Percentiles rank a stretch among this genome's conserved stretches.
Evolutionary conservation across 257 asterid species (phyloP).

Genomic region (Solanum appendiculatum): DNA sequence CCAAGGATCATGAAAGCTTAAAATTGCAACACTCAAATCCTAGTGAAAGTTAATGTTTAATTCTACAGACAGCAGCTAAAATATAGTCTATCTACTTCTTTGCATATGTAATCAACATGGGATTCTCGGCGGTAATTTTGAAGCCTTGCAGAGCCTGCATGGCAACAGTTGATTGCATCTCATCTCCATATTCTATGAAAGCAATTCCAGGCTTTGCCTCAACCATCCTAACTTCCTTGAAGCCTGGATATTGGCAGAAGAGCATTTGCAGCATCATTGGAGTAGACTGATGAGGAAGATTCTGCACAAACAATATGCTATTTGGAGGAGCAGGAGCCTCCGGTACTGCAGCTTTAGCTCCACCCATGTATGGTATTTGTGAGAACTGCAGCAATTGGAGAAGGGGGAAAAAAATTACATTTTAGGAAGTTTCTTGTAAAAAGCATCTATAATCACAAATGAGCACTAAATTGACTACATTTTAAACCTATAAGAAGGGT

Average conservation of each 20-base stretch:
- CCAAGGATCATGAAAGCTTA: background rate
- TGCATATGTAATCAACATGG: slow-evolving; percentile 84
- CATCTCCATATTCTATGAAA: slow-evolving; percentile 81
- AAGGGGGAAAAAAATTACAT: background rate
- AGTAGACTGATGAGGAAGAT: slow-evolving; percentile 89
- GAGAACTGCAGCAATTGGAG: slow-evolving; percentile 45
- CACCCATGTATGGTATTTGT: slow-evolving; percentile 60
- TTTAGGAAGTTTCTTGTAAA: background rate
- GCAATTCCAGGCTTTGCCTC: slow-evolving; percentile 98
- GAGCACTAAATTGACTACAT: background rate
- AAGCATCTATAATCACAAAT: background rate
- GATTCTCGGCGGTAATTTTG: slow-evolving; percentile 64
- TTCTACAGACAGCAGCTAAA: background rate
- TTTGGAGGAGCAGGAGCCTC: slow-evolving; percentile 99
- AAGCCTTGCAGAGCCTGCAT: slow-evolving; percentile 90
- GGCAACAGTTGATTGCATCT: slow-evolving; percentile 87
- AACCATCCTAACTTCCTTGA: slow-evolving; percentile 91
- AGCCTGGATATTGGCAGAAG: slow-evolving; percentile 76
- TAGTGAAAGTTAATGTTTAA: background rate
- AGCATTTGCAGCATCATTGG: slow-evolving; percentile 98
- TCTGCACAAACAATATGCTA: slow-evolving; percentile 75
- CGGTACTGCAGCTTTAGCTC: slow-evolving; percentile 53
- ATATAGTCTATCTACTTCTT: slow-evolving; percentile 48
- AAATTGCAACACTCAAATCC: background rate
- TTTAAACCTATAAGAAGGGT: background rate